Evolutionary conservation across 768 basidiomycete genomes (phyloP).

Genomic region (Leccinum variicolor): DNA sequence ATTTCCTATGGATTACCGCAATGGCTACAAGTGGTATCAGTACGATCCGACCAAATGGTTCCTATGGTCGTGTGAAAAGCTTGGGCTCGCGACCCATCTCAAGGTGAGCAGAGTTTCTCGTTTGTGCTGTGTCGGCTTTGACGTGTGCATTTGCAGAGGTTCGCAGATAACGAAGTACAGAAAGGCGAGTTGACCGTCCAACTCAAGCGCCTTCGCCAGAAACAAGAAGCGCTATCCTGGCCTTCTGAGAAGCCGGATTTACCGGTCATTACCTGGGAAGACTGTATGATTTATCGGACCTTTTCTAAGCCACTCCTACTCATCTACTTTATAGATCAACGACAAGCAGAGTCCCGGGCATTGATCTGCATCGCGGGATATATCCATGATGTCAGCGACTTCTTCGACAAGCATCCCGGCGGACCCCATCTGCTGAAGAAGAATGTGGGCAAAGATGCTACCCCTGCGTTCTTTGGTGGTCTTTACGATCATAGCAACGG

Average conservation of each 20-base stretch:
- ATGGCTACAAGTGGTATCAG: conserved; percentile 84
- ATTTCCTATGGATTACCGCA: conserved; percentile 94
- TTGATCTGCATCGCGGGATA: conserved; percentile 85
- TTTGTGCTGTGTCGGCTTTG: neutral
- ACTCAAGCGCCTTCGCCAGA: conserved; percentile 74
- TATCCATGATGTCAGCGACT: conserved; percentile 80
- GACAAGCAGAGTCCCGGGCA: conserved; percentile 71
- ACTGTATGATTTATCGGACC: conserved; percentile 44
- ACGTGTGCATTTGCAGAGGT: conserved; percentile 23
- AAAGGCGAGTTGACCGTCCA: conserved; percentile 92
- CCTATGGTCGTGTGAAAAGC: conserved; percentile 42
- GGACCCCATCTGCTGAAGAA: conserved; percentile 76
- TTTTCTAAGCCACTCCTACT: conserved; percentile 2
- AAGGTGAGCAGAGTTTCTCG: conserved; percentile 32
- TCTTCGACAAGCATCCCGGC: conserved; percentile 87
- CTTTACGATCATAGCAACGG: conserved; percentile 82
- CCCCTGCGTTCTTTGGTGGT: conserved; percentile 88
- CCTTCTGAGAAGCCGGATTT: conserved; percentile 69
- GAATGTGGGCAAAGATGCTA: conserved; percentile 85
- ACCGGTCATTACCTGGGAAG: conserved; percentile 81
- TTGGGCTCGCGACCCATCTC: conserved; percentile 51
- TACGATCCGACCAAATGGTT: conserved; percentile 93
- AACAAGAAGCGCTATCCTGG: conserved; percentile 75
- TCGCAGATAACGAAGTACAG: conserved; percentile 58
- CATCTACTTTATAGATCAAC: conserved; percentile 50